Conservation (phyloP, 2,329 filamentous ascomycete species). For the Penicillium thymicola region DNA sequence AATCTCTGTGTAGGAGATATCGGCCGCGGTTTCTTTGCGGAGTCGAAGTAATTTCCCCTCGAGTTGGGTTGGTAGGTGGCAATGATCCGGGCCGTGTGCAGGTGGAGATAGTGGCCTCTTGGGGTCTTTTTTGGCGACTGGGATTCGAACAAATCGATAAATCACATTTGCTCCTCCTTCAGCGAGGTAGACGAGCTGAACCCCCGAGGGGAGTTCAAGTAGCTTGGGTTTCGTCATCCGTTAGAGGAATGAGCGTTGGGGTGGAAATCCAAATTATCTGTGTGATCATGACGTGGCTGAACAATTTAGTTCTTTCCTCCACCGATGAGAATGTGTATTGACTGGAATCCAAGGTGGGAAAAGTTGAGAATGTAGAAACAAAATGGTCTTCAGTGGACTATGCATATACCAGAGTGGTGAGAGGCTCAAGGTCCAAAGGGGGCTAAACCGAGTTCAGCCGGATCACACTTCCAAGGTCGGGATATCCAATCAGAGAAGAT, state of each 20-base stretch:
- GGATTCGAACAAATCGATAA: constrained; percentile 54
- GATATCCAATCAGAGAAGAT: background rate
- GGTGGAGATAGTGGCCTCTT: constrained; percentile 14
- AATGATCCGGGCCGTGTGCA: constrained; percentile 17
- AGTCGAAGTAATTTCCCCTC: constrained; percentile 57
- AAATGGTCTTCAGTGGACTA: background rate
- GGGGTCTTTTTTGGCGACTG: constrained; percentile 26
- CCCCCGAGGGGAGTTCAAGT: constrained; percentile 35
- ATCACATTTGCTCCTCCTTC: constrained; percentile 78
- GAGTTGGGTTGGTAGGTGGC: constrained; percentile 21
- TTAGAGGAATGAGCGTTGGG: constrained; percentile 13
- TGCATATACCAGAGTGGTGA: background rate
- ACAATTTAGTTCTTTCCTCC: background rate
- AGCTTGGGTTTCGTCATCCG: constrained; percentile 34
- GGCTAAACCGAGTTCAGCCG: background rate
- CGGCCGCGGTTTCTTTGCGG: constrained; percentile 55
- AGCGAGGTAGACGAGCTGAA: constrained; percentile 48
- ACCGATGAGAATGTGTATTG: background rate
- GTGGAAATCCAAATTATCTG: constrained; percentile 8
- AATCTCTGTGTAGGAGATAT: constrained; percentile 51
- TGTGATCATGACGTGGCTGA: constrained; percentile 11
- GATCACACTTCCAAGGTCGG: background rate
- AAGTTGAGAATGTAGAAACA: background rate
- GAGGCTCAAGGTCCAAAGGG: background rate
- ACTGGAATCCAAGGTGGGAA: background rate